Evolutionary conservation across 1,139 yeast species (phyloP), one percentile per base, ranked within the genome.

Genomic region (Suhomyces chickasaworum): DNA sequence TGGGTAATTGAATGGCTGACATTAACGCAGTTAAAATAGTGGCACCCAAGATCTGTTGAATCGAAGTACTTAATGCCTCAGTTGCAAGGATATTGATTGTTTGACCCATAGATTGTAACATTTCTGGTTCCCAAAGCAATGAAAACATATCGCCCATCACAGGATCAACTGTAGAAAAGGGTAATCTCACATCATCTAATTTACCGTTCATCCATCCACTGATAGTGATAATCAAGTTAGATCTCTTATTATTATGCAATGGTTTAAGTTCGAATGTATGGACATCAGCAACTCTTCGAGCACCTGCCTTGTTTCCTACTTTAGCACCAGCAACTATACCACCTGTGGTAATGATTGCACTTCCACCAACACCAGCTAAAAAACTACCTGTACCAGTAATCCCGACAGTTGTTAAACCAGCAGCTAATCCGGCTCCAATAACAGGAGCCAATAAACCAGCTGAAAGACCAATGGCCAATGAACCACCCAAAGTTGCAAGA

Each of bases 201-300:
- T 83, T 85, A 64, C 97, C 96, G 50, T 86, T 84, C 95, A 93
- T 90, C 99, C 99, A 95, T 1, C 99, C 99, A 46, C 96, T 84
- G 0, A 95, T 91, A 1, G 97, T 90, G n/a, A 95, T 71, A 40
- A 93, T 85, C 51, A 91, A 73, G 59, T 89, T 93, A 1, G 95
- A 85, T 44, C 99, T 76, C 62, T 88, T 88, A 64, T 89, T 90
- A 61, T 93, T 90, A 64, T 90, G 97, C 54, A 95, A 72, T 0
- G 99, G 99, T 47, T 88, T 81, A 61, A 93, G 85, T 59, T 95
- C 98, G 69, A 95, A 95, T 0, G 97, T 91, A 54, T 86, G 82
- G 8, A 95, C 98, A 52, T 90, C 91, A 3, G 97, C 97, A 65
- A 86, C 84, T 63, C 99, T 80, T 56, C 84, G 77, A 37, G 84